These are phyloP conservation scores for Tetracladium setigerum DNA, from an alignment of 495 filamentous ascomycete species.

Conservation along the genomic window DNA sequence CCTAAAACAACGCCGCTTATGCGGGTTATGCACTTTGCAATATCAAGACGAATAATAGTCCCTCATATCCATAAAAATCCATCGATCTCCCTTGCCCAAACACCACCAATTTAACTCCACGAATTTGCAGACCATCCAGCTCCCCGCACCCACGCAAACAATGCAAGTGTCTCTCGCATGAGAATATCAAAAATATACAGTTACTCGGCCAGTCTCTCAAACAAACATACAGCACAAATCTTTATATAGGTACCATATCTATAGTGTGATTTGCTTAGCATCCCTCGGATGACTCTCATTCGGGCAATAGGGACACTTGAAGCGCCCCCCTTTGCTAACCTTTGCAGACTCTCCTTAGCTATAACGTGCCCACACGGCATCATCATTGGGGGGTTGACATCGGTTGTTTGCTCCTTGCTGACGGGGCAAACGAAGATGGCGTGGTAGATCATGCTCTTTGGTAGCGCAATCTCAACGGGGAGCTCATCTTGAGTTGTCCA, in stretches of 20 bases:
- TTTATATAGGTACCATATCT: slow-evolving; percentile 10
- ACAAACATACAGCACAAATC: background rate
- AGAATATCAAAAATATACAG: background rate
- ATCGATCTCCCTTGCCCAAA: background rate
- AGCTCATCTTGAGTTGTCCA: slow-evolving; percentile 91
- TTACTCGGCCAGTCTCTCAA: background rate
- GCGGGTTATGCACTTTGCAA: too few species aligned
- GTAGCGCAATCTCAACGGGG: slow-evolving; percentile 87
- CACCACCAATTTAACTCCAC: background rate
- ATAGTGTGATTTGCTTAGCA: slow-evolving; percentile 61
- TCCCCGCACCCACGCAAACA: background rate
- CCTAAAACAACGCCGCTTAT: too few species aligned
- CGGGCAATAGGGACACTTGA: slow-evolving; percentile 98
- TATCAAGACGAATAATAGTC: too few species aligned
- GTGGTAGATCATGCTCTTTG: slow-evolving; percentile 82
- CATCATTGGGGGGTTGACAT: slow-evolving; percentile 93
- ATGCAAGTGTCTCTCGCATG: background rate
- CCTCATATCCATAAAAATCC: background rate
- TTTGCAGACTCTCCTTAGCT: slow-evolving; percentile 70
- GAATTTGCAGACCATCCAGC: background rate
- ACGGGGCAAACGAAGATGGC: slow-evolving; percentile 97
- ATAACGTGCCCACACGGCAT: slow-evolving; percentile 96
- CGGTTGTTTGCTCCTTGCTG: slow-evolving; percentile 89
- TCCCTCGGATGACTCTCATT: slow-evolving; percentile 69
- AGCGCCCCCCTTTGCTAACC: slow-evolving; percentile 69